These are phyloP conservation scores for Fulvia fulva DNA, from an alignment of 2,329 filamentous ascomycete species.

Conservation along the genomic window DNA sequence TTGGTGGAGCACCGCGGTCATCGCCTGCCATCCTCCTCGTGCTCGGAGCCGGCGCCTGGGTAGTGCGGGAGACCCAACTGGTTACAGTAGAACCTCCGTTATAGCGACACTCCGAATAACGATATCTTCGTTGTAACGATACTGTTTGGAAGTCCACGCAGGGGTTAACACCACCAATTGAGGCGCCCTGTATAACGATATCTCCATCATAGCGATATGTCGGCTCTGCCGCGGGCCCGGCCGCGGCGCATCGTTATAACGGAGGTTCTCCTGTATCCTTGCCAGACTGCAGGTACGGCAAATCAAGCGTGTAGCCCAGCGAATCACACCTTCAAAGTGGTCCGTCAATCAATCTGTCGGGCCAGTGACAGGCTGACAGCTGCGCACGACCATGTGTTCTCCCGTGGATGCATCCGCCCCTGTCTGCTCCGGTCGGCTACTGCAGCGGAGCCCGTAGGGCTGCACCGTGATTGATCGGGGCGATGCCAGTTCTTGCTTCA, in stretches of 20 bases:
- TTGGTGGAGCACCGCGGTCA: not conserved
- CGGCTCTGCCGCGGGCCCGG: too few relatives aligned
- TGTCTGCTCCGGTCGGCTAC: conserved; percentile 6
- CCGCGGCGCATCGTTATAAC: too few relatives aligned
- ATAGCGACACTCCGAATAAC: too few relatives aligned
- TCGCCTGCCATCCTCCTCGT: not conserved
- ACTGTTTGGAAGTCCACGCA: too few relatives aligned
- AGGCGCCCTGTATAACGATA: too few relatives aligned
- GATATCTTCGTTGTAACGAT: too few relatives aligned
- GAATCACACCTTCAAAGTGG: not conserved
- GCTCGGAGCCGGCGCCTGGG: not conserved
- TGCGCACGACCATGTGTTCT: not conserved
- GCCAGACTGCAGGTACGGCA: conserved; percentile 7
- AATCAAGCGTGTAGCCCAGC: conserved; percentile 1
- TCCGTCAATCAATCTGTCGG: not conserved
- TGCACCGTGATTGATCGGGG: conserved; percentile 12
- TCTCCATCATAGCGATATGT: too few relatives aligned
- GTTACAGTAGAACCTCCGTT: not conserved
- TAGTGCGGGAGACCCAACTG: too few relatives aligned
- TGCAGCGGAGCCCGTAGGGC: conserved; percentile 11
- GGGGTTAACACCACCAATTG: too few relatives aligned
- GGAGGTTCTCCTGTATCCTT: too few relatives aligned
- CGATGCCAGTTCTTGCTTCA: conserved; percentile 10
- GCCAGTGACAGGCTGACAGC: conserved; percentile 18
- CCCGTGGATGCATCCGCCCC: conserved; percentile 5